A percentile compares a stretch with the other conserved stretches of the same genome.
Evolutionary conservation across 495 filamentous ascomycete genomes (phyloP).

Genomic region (Xylaria scruposa): DNA sequence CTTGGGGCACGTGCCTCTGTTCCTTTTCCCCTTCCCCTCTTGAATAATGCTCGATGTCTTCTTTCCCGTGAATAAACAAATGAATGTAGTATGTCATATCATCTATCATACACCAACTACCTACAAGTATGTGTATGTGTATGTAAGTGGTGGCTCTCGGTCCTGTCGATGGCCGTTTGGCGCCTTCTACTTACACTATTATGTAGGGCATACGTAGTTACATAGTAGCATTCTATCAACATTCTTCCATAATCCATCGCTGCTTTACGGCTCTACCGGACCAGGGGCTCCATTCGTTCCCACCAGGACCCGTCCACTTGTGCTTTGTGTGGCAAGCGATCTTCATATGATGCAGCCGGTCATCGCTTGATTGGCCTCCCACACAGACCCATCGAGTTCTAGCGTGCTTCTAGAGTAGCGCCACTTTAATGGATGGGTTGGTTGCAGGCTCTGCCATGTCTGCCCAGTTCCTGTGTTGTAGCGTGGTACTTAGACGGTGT

Average conservation of each 20-base stretch:
- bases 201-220: neutral
- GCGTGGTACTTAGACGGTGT: neutral
- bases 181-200: neutral
- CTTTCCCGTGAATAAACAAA: neutral
- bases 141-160: neutral
- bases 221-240: constrained; percentile 1
- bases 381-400: constrained; percentile 40
- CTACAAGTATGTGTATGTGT: neutral
- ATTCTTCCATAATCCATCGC: constrained; percentile 21
- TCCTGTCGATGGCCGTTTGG: neutral
- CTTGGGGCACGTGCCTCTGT: neutral
- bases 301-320: constrained; percentile 5
- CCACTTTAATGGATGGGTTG: constrained; percentile 33
- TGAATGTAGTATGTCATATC: neutral
- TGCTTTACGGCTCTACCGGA: constrained; percentile 25
- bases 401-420: constrained; percentile 49
- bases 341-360: constrained; percentile 31
- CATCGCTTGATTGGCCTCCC: constrained; percentile 37
- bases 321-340: constrained; percentile 31
- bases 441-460: constrained; percentile 21
- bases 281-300: constrained; percentile 11
- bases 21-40: neutral
- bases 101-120: neutral
- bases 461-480: constrained; percentile 15
- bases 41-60: neutral